phyloP scores from a whole-genome alignment of 805 yeast genomes.

The Metschnikowia similis region DNA sequence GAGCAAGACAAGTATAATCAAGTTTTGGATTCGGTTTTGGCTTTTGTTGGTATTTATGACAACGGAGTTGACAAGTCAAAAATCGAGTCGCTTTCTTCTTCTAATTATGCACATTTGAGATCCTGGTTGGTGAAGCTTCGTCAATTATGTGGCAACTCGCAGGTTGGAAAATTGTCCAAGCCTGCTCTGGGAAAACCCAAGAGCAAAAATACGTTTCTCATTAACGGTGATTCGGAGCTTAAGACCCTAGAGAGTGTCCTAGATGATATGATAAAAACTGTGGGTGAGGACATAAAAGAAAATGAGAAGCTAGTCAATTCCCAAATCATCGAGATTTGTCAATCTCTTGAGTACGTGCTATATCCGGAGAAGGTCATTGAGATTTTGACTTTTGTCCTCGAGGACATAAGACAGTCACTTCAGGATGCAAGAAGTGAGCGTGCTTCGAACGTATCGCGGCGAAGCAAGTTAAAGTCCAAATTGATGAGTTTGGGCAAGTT shows the following conservation, averaged over 20 bases:
- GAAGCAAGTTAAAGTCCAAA: not conserved
- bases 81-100: slow-evolving; percentile 45
- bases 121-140: slow-evolving; percentile 68
- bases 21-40: slow-evolving; percentile 54
- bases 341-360: slow-evolving; percentile 55
- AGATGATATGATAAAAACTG: slow-evolving; percentile 55
- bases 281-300: slow-evolving; percentile 45
- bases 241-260: slow-evolving; percentile 63
- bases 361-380: slow-evolving; percentile 49
- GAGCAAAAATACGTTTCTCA: slow-evolving; percentile 8
- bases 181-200: slow-evolving; percentile 5
- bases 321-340: slow-evolving; percentile 56
- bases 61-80: slow-evolving; percentile 46
- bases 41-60: slow-evolving; percentile 51
- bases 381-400: slow-evolving; percentile 38
- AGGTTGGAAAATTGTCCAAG: slow-evolving; percentile 31
- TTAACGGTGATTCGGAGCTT: slow-evolving; percentile 23
- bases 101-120: slow-evolving; percentile 47
- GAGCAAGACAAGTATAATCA: slow-evolving; percentile 82
- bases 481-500: slow-evolving; percentile 18
- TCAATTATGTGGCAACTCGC: slow-evolving; percentile 82
- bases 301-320: slow-evolving; percentile 47
- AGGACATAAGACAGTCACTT: slow-evolving; percentile 5
- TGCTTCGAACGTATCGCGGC: not conserved
- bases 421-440: not conserved